These are phyloP conservation scores for Cladobotryum mycophilum DNA, from an alignment of 2,329 filamentous ascomycete species.

Conservation along the genomic window DNA sequence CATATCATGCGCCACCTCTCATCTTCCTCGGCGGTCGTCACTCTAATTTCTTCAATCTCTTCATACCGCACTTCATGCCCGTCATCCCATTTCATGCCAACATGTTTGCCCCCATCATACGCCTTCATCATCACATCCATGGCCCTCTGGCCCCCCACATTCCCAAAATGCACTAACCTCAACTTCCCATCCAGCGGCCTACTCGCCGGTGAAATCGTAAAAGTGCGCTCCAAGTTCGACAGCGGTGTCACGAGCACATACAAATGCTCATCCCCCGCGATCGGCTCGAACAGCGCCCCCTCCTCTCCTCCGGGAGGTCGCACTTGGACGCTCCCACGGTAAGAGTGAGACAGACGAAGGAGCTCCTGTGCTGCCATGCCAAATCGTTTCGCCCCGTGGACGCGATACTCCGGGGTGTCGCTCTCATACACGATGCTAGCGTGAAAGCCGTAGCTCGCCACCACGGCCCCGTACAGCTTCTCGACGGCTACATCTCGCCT, in stretches of 20 bases:
- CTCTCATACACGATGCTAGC: slow-evolving; percentile 84
- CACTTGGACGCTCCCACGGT: slow-evolving; percentile 38
- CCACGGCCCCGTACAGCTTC: slow-evolving; percentile 66
- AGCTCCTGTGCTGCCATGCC: slow-evolving; percentile 76
- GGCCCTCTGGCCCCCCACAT: slow-evolving; percentile 55
- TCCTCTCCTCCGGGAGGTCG: slow-evolving; percentile 11
- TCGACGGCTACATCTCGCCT: slow-evolving; percentile 29
- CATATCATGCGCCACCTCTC: slow-evolving; percentile 77
- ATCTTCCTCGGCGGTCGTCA: slow-evolving; percentile 63
- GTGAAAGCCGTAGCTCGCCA: slow-evolving; percentile 86
- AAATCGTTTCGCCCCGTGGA: slow-evolving; percentile 72
- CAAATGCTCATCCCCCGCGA: slow-evolving; percentile 50
- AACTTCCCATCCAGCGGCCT: slow-evolving; percentile 65
- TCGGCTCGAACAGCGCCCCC: slow-evolving; percentile 9
- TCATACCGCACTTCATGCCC: slow-evolving; percentile 66
- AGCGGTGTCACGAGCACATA: slow-evolving; percentile 75
- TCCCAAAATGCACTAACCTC: slow-evolving; percentile 68
- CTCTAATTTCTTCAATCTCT: slow-evolving; percentile 57
- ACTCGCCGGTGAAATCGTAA: slow-evolving; percentile 72
- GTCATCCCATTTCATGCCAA: slow-evolving; percentile 43
- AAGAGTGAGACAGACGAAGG: slow-evolving; percentile 49
- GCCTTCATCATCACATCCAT: slow-evolving; percentile 71
- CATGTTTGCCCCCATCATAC: slow-evolving; percentile 52
- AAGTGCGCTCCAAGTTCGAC: slow-evolving; percentile 73
- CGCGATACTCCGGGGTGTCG: slow-evolving; percentile 75